Base-by-base conservation (phyloP, 1,139 yeast genomes). In the Pichia sp. region DNA sequence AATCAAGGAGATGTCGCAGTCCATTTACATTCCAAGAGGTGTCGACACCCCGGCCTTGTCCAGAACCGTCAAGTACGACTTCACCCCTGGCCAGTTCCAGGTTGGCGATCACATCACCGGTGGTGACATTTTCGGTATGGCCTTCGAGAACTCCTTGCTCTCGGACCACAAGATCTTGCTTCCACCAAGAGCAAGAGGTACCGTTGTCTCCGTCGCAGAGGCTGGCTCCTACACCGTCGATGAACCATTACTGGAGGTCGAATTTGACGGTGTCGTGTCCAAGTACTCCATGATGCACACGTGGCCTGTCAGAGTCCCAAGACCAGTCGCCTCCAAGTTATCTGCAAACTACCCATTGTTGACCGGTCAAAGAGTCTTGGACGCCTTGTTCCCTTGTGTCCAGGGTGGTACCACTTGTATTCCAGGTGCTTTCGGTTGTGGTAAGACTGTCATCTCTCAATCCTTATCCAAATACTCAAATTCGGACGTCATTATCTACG, bases 321-420 rank as follows among this genome's bases (percentile, higher is more conserved):
- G 99, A 76, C 99, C 99, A 19, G 98, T 92, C 52, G 87, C 97
- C 54, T 95, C 90, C 72, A 90, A 92, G 71, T 76, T 90, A 61
- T 76, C 95, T 57, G 98, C 99, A 49, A 93, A 92, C 73, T 82
- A 87, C 72, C 99, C 99, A 56, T 81, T 95, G 67, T 81, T 93
- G 67, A 93, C 99, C 38, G 99, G 99, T 67, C 99, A 93, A 78
- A 89, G 99, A 80, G 99, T 93, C 54, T 80, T 93, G 73, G 99
- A 93, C 73, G 86, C 99, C 42, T 81, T 93, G 63, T 95, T 93
- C 82, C 99, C 99, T 53, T 89, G 96, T 82, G 99, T 95, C 65
- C 99, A 95, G 79, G 99, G 99, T 77, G 99, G 99, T 79, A 93
- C 99, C 52, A 93, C 99, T 46, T 95, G 99, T 85, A 93, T 93